Conservation (phyloP, 2,329 filamentous ascomycete genomes). For the Graphiopsis chlorocephala region DNA sequence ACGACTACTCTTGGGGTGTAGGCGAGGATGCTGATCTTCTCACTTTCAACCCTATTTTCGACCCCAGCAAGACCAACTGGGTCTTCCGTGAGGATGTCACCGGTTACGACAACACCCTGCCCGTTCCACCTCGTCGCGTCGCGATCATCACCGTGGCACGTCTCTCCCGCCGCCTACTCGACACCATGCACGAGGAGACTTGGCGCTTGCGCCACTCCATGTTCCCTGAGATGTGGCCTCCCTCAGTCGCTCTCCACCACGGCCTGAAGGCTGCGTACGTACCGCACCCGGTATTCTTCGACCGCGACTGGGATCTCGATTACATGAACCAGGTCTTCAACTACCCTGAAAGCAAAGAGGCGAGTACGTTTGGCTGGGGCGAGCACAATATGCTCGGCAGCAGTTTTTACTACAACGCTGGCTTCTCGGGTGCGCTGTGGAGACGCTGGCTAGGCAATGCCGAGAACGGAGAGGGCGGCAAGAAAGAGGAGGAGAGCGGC, state of each 20-base stretch:
- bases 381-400: constrained; percentile 52
- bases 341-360: constrained; percentile 44
- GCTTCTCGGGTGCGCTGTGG: constrained; percentile 49
- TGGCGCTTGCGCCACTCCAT: constrained; percentile 68
- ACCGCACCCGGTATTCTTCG: constrained; percentile 76
- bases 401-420: constrained; percentile 52
- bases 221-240: constrained; percentile 76
- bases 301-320: constrained; percentile 64
- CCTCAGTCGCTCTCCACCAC: constrained; percentile 70
- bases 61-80: constrained; percentile 70
- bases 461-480: constrained; percentile 43
- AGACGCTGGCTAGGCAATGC: constrained; percentile 48
- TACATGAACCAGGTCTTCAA: constrained; percentile 50
- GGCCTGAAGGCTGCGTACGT: constrained; percentile 76
- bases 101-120: constrained; percentile 57
- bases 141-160: constrained; percentile 78
- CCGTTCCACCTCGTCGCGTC: constrained; percentile 65
- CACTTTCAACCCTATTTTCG: constrained; percentile 75
- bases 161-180: constrained; percentile 67
- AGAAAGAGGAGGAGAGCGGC: constrained; percentile 35
- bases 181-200: constrained; percentile 76
- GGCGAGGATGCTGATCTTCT: constrained; percentile 73
- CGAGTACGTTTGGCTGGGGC: constrained; percentile 51
- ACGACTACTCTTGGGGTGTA: constrained; percentile 72
- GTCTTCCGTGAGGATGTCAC: constrained; percentile 66